Evolutionary conservation across 2,329 filamentous ascomycete genomes (phyloP), one percentile per base, ranked within the genome.

Genomic region (Blumeria graminis): DNA sequence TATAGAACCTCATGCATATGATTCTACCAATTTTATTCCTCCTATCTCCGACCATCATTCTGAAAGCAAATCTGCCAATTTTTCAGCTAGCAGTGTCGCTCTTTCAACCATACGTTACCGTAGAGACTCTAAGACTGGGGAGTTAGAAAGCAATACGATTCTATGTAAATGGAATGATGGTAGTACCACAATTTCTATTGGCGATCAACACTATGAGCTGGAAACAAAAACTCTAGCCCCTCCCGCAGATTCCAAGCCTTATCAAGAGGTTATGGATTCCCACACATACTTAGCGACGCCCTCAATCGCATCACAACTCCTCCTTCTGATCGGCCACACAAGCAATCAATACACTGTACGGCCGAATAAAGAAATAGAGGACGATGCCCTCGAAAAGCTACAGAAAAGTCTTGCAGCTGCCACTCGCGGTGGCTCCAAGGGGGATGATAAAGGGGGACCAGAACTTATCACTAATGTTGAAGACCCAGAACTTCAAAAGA

Each of bases 141-240:
- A 79, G 59, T 72, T 88, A 11, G 78, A 84, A 65, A 88, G 84
- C 64, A 90, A 90, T 65, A 77, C 85, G 1, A 76, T 81, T 60
- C 71, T 90, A 34, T 78, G 86, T 64, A 77, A 77, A 62, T 90
- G 85, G 85, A 86, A 81, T 59, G 85, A 90, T 64, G 85, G 85
- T 33, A 86, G 82, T 3, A 71, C 86, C 14, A 88, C 84, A 10
- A 71, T 90, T 28, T 78, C 82, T n/a, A 73, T 89, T 28, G 85
- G 84, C 13, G 80, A 78, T 58, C 79, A 81, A 60, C 84, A 89
- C 63, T 89, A 82, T 71, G 82, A 87, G 64, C 75, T 89, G 50
- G 75, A 80, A 60, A 80, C 77, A 62, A 87, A 86, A 68, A 69
- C 74, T 28, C 76, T 88, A 52, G 83, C 82, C 1, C 82, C 83